Percentiles rank a stretch among this genome's conserved stretches.
phyloP scores from a whole-genome alignment of 2,329 filamentous ascomycete species.

The Madurella fahalii region DNA sequence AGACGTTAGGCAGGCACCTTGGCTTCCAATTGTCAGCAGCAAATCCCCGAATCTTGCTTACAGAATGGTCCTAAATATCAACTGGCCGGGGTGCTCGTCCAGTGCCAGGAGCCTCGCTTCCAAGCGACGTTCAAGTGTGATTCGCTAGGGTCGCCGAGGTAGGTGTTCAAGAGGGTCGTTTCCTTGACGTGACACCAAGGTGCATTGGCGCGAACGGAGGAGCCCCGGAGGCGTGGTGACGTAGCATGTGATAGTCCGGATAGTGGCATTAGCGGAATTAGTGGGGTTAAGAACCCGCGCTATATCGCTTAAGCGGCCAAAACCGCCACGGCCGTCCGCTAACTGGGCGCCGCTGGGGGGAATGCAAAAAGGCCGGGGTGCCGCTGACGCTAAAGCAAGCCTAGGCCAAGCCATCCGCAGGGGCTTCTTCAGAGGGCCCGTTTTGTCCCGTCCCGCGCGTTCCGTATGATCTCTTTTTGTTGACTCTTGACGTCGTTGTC shows the following conservation, averaged over 20 bases:
- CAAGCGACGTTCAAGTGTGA: background rate
- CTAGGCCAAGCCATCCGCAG: background rate
- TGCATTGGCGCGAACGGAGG: background rate
- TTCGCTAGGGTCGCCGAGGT: no score
- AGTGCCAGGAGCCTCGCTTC: no score
- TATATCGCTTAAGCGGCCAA: background rate
- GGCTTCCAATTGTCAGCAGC: no score
- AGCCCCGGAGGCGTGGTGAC: background rate
- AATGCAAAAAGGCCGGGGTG: conserved; percentile 8
- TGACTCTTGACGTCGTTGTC: background rate
- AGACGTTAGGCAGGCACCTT: no score
- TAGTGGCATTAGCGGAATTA: conserved; percentile 16
- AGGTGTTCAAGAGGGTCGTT: no score
- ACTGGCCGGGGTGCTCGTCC: no score
- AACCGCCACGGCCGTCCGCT: background rate
- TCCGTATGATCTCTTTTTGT: background rate
- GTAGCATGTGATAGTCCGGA: conserved; percentile 26
- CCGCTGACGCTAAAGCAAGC: background rate
- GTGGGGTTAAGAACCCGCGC: conserved; percentile 4
- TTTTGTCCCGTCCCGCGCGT: background rate
- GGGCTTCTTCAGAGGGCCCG: background rate
- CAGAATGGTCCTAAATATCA: no score
- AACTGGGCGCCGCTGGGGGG: conserved; percentile 12
- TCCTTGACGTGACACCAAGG: background rate
- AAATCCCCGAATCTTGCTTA: no score